A percentile compares a stretch with the other conserved stretches of the same genome.
These are phyloP conservation scores for Pharus latifolius DNA, from an alignment of 176 grass and related monocot genomes.

Conservation along the genomic window DNA sequence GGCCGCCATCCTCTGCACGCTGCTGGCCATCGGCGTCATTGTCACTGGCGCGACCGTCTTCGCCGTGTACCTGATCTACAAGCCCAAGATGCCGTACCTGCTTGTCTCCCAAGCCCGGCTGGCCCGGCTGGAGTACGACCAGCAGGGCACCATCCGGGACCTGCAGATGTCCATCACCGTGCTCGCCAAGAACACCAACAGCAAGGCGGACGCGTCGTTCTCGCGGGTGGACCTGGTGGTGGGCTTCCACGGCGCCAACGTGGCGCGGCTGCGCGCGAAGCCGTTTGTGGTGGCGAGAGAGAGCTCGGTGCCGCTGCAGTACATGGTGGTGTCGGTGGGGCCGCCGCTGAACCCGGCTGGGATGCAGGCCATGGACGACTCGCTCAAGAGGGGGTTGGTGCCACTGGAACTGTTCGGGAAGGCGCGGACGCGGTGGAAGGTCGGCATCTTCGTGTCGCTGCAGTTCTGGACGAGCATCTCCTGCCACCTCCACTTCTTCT, in stretches of 20 bases:
- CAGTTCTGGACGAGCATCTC: slow-evolving; percentile 50
- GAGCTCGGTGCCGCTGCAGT: slow-evolving; percentile 31
- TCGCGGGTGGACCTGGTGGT: slow-evolving; percentile 44
- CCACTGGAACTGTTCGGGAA: slow-evolving; percentile 50
- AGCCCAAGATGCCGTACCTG: slow-evolving; percentile 66
- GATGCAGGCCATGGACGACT: slow-evolving; percentile 37
- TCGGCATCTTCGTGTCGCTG: slow-evolving; percentile 54
- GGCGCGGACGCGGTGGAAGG: slow-evolving; percentile 56
- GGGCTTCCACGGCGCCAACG: slow-evolving; percentile 42
- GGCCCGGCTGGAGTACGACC: slow-evolving; percentile 23
- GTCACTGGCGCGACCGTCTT: slow-evolving; percentile 48
- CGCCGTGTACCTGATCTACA: slow-evolving; percentile 65
- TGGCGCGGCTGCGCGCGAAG: slow-evolving; percentile 25
- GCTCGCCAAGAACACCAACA: slow-evolving; percentile 61
- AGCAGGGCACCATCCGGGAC: slow-evolving; percentile 31
- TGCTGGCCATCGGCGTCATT: slow-evolving; percentile 48
- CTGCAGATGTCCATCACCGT: slow-evolving; percentile 21
- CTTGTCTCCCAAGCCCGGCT: slow-evolving; percentile 42
- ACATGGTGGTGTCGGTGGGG: slow-evolving; percentile 8
- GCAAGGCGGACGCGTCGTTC: slow-evolving; percentile 49
- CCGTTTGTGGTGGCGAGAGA: slow-evolving; percentile 50
- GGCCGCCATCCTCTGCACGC: slow-evolving; percentile 34
- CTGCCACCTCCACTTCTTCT: slow-evolving; percentile 50
- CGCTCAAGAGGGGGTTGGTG: slow-evolving; percentile 35
- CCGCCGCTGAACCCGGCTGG: slow-evolving; percentile 13